A percentile compares a stretch with the other conserved stretches of the same genome.
These are phyloP conservation scores for Diaporthe sp. DNA, from an alignment of 2,329 filamentous ascomycete species.

Conservation along the genomic window DNA sequence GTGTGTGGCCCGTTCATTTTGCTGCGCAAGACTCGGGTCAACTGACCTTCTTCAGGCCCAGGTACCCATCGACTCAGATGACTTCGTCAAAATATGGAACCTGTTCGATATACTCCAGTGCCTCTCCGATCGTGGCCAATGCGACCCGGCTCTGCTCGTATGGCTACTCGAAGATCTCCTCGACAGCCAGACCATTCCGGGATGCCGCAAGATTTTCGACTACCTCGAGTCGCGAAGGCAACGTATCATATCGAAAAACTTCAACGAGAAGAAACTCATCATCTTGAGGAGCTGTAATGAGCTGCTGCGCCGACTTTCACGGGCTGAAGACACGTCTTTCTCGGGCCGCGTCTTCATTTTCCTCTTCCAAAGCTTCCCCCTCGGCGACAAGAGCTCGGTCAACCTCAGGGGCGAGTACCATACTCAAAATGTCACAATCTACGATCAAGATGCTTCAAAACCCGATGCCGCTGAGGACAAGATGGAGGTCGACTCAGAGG, in stretches of 20 bases:
- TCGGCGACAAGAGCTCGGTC: conserved; percentile 97
- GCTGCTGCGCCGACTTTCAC: conserved; percentile 90
- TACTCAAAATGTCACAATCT: conserved; percentile 92
- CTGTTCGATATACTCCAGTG: conserved; percentile 92
- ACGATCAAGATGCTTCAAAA: conserved; percentile 69
- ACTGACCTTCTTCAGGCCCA: conserved; percentile 69
- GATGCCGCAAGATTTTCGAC: conserved; percentile 92
- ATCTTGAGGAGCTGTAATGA: conserved; percentile 97
- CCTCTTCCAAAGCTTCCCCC: conserved; percentile 96
- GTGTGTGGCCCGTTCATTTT: conserved; percentile 63
- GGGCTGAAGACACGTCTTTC: conserved; percentile 96
- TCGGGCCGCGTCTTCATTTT: conserved; percentile 99
- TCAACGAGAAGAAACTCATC: conserved; percentile 86
- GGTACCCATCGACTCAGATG: conserved; percentile 81
- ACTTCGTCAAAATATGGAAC: conserved; percentile 91
- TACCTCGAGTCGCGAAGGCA: conserved; percentile 95
- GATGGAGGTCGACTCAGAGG: conserved; percentile 77
- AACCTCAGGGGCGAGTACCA: conserved; percentile 97
- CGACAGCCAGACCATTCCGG: conserved; percentile 94
- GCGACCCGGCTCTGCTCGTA: conserved; percentile 85
- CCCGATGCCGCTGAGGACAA: conserved; percentile 57
- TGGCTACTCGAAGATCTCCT: conserved; percentile 95
- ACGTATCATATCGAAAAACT: conserved; percentile 84
- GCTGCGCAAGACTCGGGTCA: conserved; percentile 47
- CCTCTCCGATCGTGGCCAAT: conserved; percentile 84